Evolutionary conservation across 2,329 filamentous ascomycete genomes (phyloP), one percentile per base, ranked within the genome.

Genomic region (Claviceps citrina): DNA sequence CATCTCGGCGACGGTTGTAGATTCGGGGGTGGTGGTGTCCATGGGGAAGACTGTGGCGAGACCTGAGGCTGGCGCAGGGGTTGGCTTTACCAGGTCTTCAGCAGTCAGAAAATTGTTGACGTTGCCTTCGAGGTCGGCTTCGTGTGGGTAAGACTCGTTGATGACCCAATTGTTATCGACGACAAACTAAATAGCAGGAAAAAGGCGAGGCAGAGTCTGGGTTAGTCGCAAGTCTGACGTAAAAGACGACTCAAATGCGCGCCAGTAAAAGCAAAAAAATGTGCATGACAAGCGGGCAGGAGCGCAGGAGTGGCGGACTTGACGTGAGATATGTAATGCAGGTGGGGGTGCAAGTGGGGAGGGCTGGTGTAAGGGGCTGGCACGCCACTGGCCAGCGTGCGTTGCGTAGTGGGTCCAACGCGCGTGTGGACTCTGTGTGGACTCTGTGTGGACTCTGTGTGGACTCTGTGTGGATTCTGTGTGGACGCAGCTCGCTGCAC

Each of bases 161-260:
- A 78, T 82, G 38, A 77, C 78, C 91, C 91, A 98, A 51, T 73
- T 75, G 50, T 83, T 84, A 71, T 98, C 85, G 49, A 95, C 89
- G 52, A 98, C 83, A 61, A 94, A 98, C 89, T 95, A 59, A 41
- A 52, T 30, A 22, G 15, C 39, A 46, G n/a, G 31, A 12, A 41
- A 35, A 27, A n/a, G 26, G 31, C 8, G 18, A 8, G 18, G 51
- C 44, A 41, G 35, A 39, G 40, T 38, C 19, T 15, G 31, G 18
- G 47, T 50, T 42, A 50, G 46, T 41, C 36, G 41, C 36, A 34
- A n/a, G 24, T 20, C 19, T 16, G 34, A 36, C 31, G 26, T 6
- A n/a, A 22, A 39, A 41, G 32, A 38, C 12, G 39, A 44, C 27
- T 33, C 20, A 13, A 22, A 35, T 25, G 36, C 43, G 43, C 43